A percentile compares a stretch with the other conserved stretches of the same genome.
Evolutionary conservation across 2,329 filamentous ascomycete species (phyloP).

Genomic region (Fusarium mangiferae): DNA sequence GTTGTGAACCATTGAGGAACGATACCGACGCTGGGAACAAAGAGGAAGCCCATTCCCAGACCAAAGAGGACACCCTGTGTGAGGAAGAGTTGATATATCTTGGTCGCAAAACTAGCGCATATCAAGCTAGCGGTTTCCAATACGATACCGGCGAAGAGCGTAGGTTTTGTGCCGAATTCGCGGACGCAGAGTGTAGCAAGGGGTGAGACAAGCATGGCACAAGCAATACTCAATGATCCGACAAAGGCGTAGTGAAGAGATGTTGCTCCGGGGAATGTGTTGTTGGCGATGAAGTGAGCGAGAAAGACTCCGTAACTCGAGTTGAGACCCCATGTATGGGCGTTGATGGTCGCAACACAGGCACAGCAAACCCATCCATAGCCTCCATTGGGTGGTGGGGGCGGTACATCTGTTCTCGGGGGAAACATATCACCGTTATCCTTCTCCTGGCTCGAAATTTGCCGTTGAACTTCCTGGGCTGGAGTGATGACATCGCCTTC

Average conservation of each 20-base stretch:
- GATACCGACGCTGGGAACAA: conserved; percentile 74
- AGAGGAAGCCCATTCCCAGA: conserved; percentile 80
- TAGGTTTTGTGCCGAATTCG: conserved; percentile 69
- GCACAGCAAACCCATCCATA: conserved; percentile 61
- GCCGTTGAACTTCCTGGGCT: conserved; percentile 13
- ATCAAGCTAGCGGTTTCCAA: conserved; percentile 74
- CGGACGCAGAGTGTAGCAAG: conserved; percentile 71
- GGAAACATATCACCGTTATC: conserved; percentile 20
- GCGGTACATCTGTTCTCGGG: conserved; percentile 27
- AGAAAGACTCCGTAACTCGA: conserved; percentile 62
- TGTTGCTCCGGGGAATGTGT: conserved; percentile 71
- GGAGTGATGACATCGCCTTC: conserved; percentile 37
- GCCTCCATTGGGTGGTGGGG: conserved; percentile 66
- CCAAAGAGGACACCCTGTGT: conserved; percentile 81
- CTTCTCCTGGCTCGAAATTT: conserved; percentile 12
- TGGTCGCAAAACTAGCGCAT: conserved; percentile 73
- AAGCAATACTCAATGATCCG: conserved; percentile 57
- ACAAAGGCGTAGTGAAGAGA: conserved; percentile 79
- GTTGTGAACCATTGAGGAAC: conserved; percentile 80
- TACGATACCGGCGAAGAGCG: conserved; percentile 71
- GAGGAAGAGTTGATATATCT: conserved; percentile 81
- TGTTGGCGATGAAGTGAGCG: conserved; percentile 65
- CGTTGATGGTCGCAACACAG: conserved; percentile 64
- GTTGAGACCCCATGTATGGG: conserved; percentile 81
- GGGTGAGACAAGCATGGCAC: conserved; percentile 74